Base-by-base conservation (phyloP, 768 basidiomycete genomes). In the Polyporus arcularius region DNA sequence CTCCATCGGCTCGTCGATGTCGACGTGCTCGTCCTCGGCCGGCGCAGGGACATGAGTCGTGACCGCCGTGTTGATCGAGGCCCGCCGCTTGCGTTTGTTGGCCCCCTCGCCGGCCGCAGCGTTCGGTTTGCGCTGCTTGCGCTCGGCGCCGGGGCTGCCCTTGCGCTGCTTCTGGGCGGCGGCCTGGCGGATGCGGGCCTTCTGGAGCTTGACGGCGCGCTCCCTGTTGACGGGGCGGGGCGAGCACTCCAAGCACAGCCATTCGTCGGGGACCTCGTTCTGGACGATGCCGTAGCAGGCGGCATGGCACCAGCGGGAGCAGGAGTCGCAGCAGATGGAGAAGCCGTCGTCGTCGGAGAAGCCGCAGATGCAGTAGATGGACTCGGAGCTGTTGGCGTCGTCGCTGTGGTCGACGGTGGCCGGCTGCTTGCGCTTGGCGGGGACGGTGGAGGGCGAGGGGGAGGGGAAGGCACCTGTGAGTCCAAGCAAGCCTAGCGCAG, bases 291-390 rank as follows among this genome's bases (percentile, higher is more conserved):
- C 82, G 65, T 89, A 90, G 74, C 94, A 95, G 8, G 84, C 86
- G 7, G 84, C 86, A 74, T 96, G 94, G 66, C 88, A 89, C 92
- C 94, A 95, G 41, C 88, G 82, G 21, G 81, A 82, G 70, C 94
- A 96, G 51, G 77, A 71, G 72, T 95, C 94, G 75, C 94, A 96
- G 10, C 88, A 90, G 63, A 95, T 90, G 10, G 86, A 88, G 72
- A 89, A 91, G 21, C 92, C 92, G 71, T 93, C 92, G 73, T 93
- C 93, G 68, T 85, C 80, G 48, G 79, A 75, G 61, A 83, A 82
- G 6, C 85, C 85, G 72, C 92, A 95, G 60, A 92, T 89, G 71
- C 93, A 95, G 48, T 79, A 77, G 55, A 88, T 85, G 51, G 76
- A 75, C 49, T 86, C 84, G 11, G 79, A 73, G 62, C 68, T 74